phyloP scores from a whole-genome alignment of 1,284 basidiomycete species.

The Pseudozyma tsukubaensis region DNA sequence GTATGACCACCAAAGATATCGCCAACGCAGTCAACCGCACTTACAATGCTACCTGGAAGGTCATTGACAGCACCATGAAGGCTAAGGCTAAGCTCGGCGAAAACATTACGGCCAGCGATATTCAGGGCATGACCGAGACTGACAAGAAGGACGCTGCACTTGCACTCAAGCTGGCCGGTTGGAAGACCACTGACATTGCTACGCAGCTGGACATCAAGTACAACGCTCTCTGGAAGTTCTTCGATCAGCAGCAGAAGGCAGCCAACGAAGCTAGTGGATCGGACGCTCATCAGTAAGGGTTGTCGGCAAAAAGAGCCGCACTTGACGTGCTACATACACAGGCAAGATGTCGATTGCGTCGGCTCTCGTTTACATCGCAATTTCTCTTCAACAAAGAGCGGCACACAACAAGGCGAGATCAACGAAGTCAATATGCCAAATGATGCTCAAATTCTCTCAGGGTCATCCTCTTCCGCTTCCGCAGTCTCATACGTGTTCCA shows the following conservation, averaged over 20 bases:
- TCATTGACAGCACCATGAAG: conserved; percentile 12
- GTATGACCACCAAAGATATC: conserved; percentile 17
- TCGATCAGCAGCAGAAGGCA: conserved; percentile 21
- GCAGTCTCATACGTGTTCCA: too few relatives aligned
- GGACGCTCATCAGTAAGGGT: not conserved
- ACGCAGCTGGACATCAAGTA: conserved; percentile 27
- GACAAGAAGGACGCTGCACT: conserved; percentile 21
- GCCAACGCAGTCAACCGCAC: conserved; percentile 9
- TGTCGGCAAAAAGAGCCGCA: not conserved
- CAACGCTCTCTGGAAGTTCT: conserved; percentile 17
- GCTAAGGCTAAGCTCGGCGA: conserved; percentile 1
- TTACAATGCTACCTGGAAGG: conserved; percentile 19
- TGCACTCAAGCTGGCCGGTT: conserved; percentile 19
- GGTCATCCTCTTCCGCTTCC: too few relatives aligned
- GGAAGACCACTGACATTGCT: conserved; percentile 21
- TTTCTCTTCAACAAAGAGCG: too few relatives aligned
- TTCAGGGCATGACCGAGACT: conserved; percentile 1
- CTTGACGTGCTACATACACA: too few relatives aligned
- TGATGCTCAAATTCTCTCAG: too few relatives aligned
- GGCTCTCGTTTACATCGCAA: too few relatives aligned
- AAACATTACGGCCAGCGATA: not conserved
- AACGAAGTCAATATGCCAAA: too few relatives aligned
- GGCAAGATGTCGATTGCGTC: too few relatives aligned
- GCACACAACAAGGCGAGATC: too few relatives aligned
- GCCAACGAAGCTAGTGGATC: not conserved